phyloP scores from a whole-genome alignment of 148 eudicot genomes.

The Dianthus caryophyllus region DNA sequence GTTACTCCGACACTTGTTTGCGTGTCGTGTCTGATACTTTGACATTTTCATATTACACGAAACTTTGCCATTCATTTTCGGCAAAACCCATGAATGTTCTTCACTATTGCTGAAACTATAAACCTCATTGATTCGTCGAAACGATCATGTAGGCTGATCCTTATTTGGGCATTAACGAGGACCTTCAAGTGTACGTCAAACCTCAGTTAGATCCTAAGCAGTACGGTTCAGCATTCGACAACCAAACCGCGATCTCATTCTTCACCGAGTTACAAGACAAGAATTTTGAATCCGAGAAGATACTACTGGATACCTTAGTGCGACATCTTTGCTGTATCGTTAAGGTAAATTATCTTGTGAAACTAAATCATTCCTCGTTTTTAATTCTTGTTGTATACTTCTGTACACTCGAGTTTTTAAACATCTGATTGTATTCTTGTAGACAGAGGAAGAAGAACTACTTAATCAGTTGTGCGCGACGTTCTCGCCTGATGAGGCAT shows the following conservation, averaged over 20 bases:
- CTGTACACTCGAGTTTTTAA: neutral
- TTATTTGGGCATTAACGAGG: slow-evolving; percentile 62
- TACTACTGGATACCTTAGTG: slow-evolving; percentile 41
- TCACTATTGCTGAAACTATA: too few species aligned
- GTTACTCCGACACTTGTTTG: too few species aligned
- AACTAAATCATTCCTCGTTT: neutral
- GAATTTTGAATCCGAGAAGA: slow-evolving; percentile 42
- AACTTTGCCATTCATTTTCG: too few species aligned
- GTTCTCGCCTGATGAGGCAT: slow-evolving; percentile 74
- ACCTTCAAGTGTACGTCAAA: slow-evolving; percentile 66
- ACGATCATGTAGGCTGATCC: slow-evolving; percentile 59
- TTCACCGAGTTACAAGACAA: slow-evolving; percentile 44
- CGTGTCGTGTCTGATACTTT: too few species aligned
- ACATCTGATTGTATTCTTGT: slow-evolving; percentile 18
- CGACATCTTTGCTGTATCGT: slow-evolving; percentile 46
- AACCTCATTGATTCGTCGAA: neutral
- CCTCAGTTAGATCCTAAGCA: slow-evolving; percentile 45
- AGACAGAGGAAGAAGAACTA: slow-evolving; percentile 63
- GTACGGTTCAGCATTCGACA: slow-evolving; percentile 58
- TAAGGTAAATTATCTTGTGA: slow-evolving; percentile 36
- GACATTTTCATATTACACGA: too few species aligned
- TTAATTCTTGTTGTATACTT: slow-evolving; percentile 4
- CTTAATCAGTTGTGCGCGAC: slow-evolving; percentile 54
- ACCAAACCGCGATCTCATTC: slow-evolving; percentile 46
- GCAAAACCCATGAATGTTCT: too few species aligned